phyloP scores from a whole-genome alignment of 148 eudicot genomes.

The Oxyria digyna region DNA sequence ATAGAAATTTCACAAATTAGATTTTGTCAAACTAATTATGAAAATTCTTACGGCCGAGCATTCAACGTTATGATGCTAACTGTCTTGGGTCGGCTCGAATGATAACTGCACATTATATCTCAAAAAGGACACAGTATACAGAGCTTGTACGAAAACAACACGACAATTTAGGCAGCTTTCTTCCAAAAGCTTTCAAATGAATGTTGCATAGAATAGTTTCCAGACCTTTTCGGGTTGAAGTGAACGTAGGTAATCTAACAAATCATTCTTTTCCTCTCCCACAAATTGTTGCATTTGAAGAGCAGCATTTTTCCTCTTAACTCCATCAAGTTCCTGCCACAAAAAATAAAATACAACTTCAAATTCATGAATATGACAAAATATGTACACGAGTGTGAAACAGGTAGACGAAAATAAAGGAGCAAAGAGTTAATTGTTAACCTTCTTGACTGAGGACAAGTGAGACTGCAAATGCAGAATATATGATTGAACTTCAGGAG shows the following conservation, averaged over 20 bases:
- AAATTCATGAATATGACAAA: neutral
- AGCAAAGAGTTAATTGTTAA: slow-evolving; percentile 11
- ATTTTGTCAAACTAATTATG: neutral
- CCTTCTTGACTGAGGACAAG: slow-evolving; percentile 70
- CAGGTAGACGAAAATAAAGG: neutral
- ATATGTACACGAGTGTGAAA: neutral
- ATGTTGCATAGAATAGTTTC: neutral
- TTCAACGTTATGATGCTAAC: neutral
- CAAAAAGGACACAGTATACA: neutral
- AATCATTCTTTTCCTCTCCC: slow-evolving; percentile 95
- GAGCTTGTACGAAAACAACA: neutral
- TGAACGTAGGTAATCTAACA: slow-evolving; percentile 86
- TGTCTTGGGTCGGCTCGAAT: neutral
- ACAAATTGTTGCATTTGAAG: slow-evolving; percentile 98
- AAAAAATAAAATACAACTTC: neutral
- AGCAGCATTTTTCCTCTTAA: slow-evolving; percentile 85
- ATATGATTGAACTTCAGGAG: slow-evolving; percentile 56
- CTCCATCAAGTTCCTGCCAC: slow-evolving; percentile 64
- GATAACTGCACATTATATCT: neutral
- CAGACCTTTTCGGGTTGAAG: slow-evolving; percentile 85
- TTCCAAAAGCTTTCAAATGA: neutral
- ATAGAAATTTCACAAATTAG: neutral
- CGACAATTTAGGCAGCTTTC: neutral
- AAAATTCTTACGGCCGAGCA: neutral
- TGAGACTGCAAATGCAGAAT: slow-evolving; percentile 62